Evolutionary conservation across 2,329 filamentous ascomycete species (phyloP).

Genomic region (Cytospora piceicola): DNA sequence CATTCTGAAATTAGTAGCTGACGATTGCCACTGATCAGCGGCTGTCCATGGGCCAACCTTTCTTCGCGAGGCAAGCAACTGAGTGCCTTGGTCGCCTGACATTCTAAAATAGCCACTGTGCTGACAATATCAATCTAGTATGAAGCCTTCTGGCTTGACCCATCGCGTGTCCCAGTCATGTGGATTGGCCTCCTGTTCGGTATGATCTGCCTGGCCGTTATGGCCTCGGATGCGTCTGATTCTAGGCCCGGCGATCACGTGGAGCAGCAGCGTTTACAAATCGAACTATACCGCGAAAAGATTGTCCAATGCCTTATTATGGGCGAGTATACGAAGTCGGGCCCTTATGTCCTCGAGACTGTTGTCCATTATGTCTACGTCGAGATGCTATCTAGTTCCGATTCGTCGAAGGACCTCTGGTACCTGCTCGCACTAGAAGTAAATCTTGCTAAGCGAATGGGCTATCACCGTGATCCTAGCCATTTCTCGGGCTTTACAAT

Average conservation of each 20-base stretch:
- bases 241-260: background rate
- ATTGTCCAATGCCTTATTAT: constrained; percentile 44
- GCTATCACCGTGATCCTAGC: constrained; percentile 23
- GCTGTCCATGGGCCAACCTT: constrained; percentile 17
- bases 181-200: constrained; percentile 25
- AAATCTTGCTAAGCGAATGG: constrained; percentile 19
- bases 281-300: constrained; percentile 36
- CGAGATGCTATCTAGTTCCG: constrained; percentile 39
- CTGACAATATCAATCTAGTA: constrained; percentile 41
- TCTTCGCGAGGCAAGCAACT: constrained; percentile 10
- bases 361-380: constrained; percentile 42
- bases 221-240: constrained; percentile 5
- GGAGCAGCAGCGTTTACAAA: constrained; percentile 11
- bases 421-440: constrained; percentile 10
- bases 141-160: constrained; percentile 48
- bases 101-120: background rate
- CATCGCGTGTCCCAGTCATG: constrained; percentile 33
- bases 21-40: background rate
- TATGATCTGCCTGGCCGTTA: constrained; percentile 37
- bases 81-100: background rate
- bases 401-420: constrained; percentile 36
- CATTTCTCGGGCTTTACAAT: constrained; percentile 13
- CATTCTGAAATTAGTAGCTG: background rate
- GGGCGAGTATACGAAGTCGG: constrained; percentile 48
- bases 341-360: constrained; percentile 46